Base-by-base conservation (phyloP, 768 basidiomycete genomes). In the Leccinum truebloodii region DNA sequence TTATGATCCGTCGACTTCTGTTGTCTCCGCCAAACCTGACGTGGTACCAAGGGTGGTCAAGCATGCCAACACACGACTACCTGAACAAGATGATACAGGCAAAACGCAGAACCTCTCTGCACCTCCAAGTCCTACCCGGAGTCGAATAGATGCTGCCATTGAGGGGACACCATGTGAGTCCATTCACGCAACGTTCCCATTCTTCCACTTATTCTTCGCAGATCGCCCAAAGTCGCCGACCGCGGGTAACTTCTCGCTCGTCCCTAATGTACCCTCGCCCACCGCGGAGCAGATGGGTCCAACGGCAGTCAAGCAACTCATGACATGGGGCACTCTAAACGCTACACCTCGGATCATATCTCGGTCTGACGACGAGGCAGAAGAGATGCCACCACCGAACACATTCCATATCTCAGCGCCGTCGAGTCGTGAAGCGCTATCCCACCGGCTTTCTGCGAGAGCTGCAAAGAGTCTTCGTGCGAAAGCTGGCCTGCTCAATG, bases 301-400 rank as follows among this genome's bases (percentile, higher is more conserved):
- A 2, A 78, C 81, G 5, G 90, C 92, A 1, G 81, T 98, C 55
- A 94, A 94, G 68, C 89, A 98, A 65, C 83, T 99, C 16, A 94
- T 98, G 90, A 99, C 97, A 13, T 95, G 94, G 94, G 97, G 97
- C 2, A 95, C 94, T 13, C 80, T 98, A 24, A 86, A 88, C 64
- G 89, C 92, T 16, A 98, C 97, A 9, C 97, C 97, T 3, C 88
- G 96, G 56, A 82, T 97, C 5, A 83, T 98, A 64, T 86, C 86
- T 12, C 79, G 83, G 66, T 76, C 81, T 10, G 82, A 86, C 37
- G 83, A 89, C 65, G 77, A 81, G 4, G 71, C 76, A 3, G 81
- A 82, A 57, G 70, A 65, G 76, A 68, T 65, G 64, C 77, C 52
- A 8, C 74, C 78, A 16, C 79, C 83, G 6, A 80, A 75, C 52